Evolutionary conservation across 2,329 filamentous ascomycete genomes (phyloP).

Genomic region (Onygenales sp.): DNA sequence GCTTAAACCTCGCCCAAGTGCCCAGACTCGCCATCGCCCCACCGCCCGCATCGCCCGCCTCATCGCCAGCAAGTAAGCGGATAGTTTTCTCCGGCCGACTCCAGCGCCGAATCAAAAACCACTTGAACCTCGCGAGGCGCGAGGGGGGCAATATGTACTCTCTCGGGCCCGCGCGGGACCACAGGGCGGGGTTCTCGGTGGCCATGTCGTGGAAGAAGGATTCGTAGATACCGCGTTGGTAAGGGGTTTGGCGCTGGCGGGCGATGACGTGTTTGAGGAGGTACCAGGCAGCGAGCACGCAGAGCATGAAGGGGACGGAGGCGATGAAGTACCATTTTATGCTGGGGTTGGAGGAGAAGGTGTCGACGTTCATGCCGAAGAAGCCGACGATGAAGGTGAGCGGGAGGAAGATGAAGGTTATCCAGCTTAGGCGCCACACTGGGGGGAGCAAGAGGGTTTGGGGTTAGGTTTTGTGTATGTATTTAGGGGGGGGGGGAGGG

Average conservation of each 20-base stretch:
- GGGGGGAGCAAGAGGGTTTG: not conserved
- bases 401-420: slow-evolving; percentile 34
- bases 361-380: slow-evolving; percentile 43
- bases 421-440: slow-evolving; percentile 28
- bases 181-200: slow-evolving; percentile 36
- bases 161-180: slow-evolving; percentile 39
- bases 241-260: slow-evolving; percentile 33
- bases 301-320: slow-evolving; percentile 35
- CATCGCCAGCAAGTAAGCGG: slow-evolving; percentile 19
- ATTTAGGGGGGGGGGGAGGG: not conserved
- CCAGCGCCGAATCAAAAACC: slow-evolving; percentile 40
- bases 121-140: slow-evolving; percentile 33
- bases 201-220: slow-evolving; percentile 40
- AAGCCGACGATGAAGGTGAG: slow-evolving; percentile 42
- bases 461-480: not conserved
- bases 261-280: slow-evolving; percentile 38
- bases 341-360: slow-evolving; percentile 32
- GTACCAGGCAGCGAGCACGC: slow-evolving; percentile 40
- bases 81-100: slow-evolving; percentile 35
- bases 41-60: slow-evolving; percentile 10
- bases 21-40: slow-evolving; percentile 31
- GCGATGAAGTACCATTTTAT: slow-evolving; percentile 44
- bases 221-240: slow-evolving; percentile 43
- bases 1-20: slow-evolving; percentile 28
- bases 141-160: slow-evolving; percentile 31